phyloP scores from a whole-genome alignment of 169 alveolate species.

The Plasmodium knowlesi region DNA sequence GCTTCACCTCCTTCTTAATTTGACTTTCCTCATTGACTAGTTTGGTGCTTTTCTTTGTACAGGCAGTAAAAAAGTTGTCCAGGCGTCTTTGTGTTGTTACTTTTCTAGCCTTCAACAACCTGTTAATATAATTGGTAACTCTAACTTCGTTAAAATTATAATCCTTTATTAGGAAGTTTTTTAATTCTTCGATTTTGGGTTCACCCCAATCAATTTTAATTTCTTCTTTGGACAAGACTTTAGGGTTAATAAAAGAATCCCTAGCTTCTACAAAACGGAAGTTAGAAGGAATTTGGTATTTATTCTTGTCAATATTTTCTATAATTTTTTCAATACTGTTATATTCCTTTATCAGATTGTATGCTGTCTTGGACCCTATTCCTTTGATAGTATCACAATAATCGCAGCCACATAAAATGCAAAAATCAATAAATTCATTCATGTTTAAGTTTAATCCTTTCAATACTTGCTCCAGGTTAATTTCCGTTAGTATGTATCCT shows the following conservation, averaged over 20 bases:
- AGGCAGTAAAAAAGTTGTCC: conserved; percentile 63
- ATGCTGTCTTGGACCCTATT: conserved; percentile 97
- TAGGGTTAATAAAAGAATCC: conserved; percentile 84
- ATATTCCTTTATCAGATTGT: conserved; percentile 90
- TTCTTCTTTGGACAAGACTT: conserved; percentile 76
- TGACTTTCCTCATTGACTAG: conserved; percentile 45
- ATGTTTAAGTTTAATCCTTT: conserved; percentile 87
- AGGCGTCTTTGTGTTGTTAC: conserved; percentile 79
- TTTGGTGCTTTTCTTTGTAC: conserved; percentile 71
- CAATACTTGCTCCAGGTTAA: conserved; percentile 84
- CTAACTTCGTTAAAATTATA: conserved; percentile 85
- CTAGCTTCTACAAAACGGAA: conserved; percentile 84
- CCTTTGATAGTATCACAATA: conserved; percentile 95
- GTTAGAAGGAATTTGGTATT: conserved; percentile 73
- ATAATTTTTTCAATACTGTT: conserved; percentile 91
- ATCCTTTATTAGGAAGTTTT: conserved; percentile 84
- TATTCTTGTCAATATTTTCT: conserved; percentile 80
- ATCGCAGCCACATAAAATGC: conserved; percentile 99
- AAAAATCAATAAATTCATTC: conserved; percentile 96
- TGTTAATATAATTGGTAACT: conserved; percentile 82
- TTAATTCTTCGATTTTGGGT: conserved; percentile 85
- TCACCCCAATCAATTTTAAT: conserved; percentile 81
- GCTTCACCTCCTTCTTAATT: conserved; percentile 21
- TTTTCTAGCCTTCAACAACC: conserved; percentile 77
- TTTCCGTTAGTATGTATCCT: conserved; percentile 78